These are phyloP conservation scores for Marasmius sp. DNA, from an alignment of 1,284 basidiomycete genomes.

Conservation along the genomic window DNA sequence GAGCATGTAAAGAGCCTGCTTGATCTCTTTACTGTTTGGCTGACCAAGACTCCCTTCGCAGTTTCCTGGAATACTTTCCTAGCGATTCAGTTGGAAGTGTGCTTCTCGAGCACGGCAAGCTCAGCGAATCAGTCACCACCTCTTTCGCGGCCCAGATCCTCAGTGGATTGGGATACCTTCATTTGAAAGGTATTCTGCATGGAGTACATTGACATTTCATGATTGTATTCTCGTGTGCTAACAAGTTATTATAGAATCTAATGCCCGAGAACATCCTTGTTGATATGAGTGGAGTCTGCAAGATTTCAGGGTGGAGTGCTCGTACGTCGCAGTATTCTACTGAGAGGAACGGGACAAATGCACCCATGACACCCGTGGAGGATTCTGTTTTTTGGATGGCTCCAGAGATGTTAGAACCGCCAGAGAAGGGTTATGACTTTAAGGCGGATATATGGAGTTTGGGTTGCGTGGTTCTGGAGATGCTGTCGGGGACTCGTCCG, in stretches of 20 bases:
- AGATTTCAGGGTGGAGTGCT: conserved; percentile 64
- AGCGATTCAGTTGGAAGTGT: conserved; percentile 84
- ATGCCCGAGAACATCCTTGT: conserved; percentile 84
- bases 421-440: conserved; percentile 53
- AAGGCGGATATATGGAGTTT: conserved; percentile 81
- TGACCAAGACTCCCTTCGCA: conserved; percentile 22
- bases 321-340: conserved; percentile 68
- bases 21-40: not conserved
- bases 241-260: conserved; percentile 46
- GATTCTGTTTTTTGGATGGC: conserved; percentile 84
- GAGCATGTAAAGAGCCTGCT: conserved; percentile 58
- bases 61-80: conserved; percentile 87
- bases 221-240: not conserved
- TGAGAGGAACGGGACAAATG: conserved; percentile 47
- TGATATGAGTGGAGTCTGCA: conserved; percentile 69
- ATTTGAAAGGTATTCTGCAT: conserved; percentile 78
- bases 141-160: conserved; percentile 83
- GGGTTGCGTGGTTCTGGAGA: conserved; percentile 78
- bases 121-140: conserved; percentile 78
- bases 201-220: conserved; percentile 45
- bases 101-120: conserved; percentile 75
- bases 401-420: conserved; percentile 55
- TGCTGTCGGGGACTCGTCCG: conserved; percentile 73
- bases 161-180: conserved; percentile 80
- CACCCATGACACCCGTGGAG: conserved; percentile 55